Evolutionary conservation across 495 filamentous ascomycete genomes (phyloP).

Genomic region (Penicillium ucsense): DNA sequence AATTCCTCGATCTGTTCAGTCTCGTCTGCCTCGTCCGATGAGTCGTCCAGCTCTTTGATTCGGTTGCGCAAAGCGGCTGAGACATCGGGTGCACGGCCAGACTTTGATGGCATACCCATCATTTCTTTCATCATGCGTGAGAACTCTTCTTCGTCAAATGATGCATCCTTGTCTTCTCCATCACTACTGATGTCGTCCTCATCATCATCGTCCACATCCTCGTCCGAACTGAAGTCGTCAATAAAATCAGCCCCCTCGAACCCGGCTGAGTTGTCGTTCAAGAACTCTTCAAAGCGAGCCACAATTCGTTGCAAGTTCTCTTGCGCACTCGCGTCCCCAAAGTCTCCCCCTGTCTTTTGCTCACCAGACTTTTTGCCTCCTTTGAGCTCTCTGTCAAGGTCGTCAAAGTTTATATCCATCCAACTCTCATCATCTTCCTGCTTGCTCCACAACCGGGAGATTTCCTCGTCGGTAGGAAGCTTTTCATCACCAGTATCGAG

Average conservation of each 20-base stretch:
- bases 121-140: slow-evolving; percentile 85
- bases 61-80: slow-evolving; percentile 20
- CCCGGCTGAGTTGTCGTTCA: slow-evolving; percentile 77
- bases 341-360: slow-evolving; percentile 31
- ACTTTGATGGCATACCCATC: slow-evolving; percentile 64
- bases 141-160: slow-evolving; percentile 80
- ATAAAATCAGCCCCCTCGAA: slow-evolving; percentile 64
- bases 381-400: slow-evolving; percentile 74
- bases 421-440: slow-evolving; percentile 77
- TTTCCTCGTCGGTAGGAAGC: slow-evolving; percentile 66
- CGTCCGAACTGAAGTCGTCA: slow-evolving; percentile 51
- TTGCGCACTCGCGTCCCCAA: slow-evolving; percentile 73
- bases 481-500: slow-evolving; percentile 47
- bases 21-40: slow-evolving; percentile 51
- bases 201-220: slow-evolving; percentile 52
- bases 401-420: slow-evolving; percentile 84
- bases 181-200: slow-evolving; percentile 46
- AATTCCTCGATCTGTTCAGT: slow-evolving; percentile 61
- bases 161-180: slow-evolving; percentile 65
- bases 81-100: slow-evolving; percentile 16
- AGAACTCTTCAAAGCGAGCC: slow-evolving; percentile 80
- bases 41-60: slow-evolving; percentile 36
- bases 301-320: slow-evolving; percentile 85
- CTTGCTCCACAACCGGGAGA: slow-evolving; percentile 52
- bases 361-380: slow-evolving; percentile 35